Conservation (phyloP, 306 rosid species). For the Cicer pinnatifidum region DNA sequence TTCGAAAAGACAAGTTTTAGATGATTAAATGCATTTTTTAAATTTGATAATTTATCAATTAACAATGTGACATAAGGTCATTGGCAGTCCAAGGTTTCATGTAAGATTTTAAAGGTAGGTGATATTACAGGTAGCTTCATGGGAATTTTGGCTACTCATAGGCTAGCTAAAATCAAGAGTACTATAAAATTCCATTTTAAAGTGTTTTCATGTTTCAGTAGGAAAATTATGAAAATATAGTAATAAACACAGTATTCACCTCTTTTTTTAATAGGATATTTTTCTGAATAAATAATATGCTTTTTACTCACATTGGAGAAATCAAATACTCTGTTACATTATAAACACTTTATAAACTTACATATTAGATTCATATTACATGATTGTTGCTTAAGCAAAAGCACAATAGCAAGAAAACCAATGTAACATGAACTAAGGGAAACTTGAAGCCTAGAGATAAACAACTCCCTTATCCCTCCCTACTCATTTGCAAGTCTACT, state of each 20-base stretch:
- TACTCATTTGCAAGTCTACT: conserved; percentile 22
- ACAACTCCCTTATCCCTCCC: conserved; percentile 20
- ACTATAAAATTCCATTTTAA: not conserved
- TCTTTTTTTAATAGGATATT: not conserved
- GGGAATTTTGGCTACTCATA: not conserved
- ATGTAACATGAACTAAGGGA: conserved; percentile 24
- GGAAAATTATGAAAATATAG: not conserved
- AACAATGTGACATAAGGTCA: no score
- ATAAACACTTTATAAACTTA: conserved; percentile 28
- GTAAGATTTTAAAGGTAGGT: not conserved
- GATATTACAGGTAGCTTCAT: not conserved
- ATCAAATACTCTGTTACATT: conserved; percentile 7
- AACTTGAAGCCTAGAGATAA: conserved; percentile 41
- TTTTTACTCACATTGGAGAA: conserved; percentile 36
- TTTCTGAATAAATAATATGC: conserved; percentile 12
- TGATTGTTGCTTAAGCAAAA: conserved; percentile 24
- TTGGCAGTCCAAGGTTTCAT: not conserved
- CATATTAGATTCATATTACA: conserved; percentile 13
- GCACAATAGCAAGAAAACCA: conserved; percentile 19
- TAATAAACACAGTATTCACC: not conserved
- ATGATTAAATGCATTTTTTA: no score
- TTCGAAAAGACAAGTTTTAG: no score
- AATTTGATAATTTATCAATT: no score
- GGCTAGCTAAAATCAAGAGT: not conserved
- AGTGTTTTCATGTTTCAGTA: not conserved